Evolutionary conservation across 768 basidiomycete genomes (phyloP).

Genomic region (Podaxis carcinomalis): DNA sequence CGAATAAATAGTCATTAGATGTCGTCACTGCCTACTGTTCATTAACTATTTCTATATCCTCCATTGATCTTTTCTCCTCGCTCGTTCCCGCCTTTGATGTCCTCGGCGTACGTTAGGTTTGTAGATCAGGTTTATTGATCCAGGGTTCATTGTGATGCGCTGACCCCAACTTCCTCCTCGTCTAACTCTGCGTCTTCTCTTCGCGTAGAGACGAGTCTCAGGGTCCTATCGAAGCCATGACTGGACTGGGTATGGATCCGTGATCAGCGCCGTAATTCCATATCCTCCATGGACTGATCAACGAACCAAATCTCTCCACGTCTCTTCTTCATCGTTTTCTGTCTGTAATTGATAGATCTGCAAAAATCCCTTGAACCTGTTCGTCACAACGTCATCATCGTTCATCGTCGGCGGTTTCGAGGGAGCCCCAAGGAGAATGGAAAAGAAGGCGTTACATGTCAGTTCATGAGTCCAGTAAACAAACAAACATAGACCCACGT

Average conservation of each 20-base stretch:
- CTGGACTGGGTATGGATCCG: constrained; percentile 40
- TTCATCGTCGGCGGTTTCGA: not conserved
- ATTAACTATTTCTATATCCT: not conserved
- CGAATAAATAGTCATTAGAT: constrained; percentile 9
- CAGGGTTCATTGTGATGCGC: constrained; percentile 8
- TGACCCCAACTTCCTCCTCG: constrained; percentile 1
- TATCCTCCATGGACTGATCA: not conserved
- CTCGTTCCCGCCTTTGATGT: constrained; percentile 4
- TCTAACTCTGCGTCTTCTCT: constrained; percentile 43
- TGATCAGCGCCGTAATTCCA: constrained; percentile 3
- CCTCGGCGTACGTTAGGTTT: constrained; percentile 9
- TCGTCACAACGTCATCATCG: constrained; percentile 1
- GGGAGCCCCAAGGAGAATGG: not conserved
- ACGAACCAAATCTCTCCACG: constrained; percentile 75
- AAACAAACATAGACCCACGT: constrained; percentile 48
- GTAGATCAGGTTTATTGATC: constrained; percentile 5
- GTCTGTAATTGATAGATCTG: constrained; percentile 86
- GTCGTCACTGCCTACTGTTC: constrained; percentile 9
- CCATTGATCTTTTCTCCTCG: constrained; percentile 2
- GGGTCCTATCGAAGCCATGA: constrained; percentile 71
- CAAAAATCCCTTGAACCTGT: constrained; percentile 73
- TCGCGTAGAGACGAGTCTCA: constrained; percentile 53
- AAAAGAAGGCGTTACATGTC: not conserved
- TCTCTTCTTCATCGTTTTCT: constrained; percentile 80
- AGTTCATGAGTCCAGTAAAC: not conserved